A percentile compares a stretch with the other conserved stretches of the same genome.
Conservation (phyloP, 495 filamentous ascomycete genomes). For the Aspergillus cristatus region DNA sequence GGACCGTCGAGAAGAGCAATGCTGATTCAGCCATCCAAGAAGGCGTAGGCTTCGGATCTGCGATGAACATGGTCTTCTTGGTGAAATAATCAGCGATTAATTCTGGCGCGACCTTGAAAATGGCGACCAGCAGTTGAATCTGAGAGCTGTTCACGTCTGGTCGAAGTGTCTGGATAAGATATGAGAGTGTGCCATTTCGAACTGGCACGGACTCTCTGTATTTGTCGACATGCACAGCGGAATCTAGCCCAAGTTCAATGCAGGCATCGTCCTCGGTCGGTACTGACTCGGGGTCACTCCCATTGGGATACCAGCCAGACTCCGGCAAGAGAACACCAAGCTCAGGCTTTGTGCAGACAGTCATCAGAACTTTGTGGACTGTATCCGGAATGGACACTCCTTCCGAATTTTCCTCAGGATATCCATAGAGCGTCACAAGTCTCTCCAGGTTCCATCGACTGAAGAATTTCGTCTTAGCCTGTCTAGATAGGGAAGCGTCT, state of each 20-base stretch:
- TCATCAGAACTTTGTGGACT: conserved; percentile 62
- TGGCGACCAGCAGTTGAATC: conserved; percentile 65
- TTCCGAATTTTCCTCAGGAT: conserved; percentile 33
- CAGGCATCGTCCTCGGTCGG: conserved; percentile 33
- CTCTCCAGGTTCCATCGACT: conserved; percentile 58
- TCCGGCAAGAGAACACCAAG: conserved; percentile 61
- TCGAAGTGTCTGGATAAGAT: conserved; percentile 68
- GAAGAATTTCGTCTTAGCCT: conserved; percentile 63
- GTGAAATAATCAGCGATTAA: conserved; percentile 77
- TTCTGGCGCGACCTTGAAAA: conserved; percentile 76
- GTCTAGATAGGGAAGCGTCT: conserved; percentile 58
- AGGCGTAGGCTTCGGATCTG: conserved; percentile 82
- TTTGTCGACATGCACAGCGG: conserved; percentile 54
- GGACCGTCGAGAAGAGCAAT: conserved; percentile 70
- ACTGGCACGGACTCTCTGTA: conserved; percentile 59
- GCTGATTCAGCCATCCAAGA: conserved; percentile 93
- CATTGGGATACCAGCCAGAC: conserved; percentile 65
- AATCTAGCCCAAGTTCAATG: conserved; percentile 63
- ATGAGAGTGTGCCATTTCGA: conserved; percentile 62
- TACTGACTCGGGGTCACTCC: conserved; percentile 45
- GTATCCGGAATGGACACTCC: conserved; percentile 42
- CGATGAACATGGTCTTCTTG: conserved; percentile 67
- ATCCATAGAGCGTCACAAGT: conserved; percentile 64
- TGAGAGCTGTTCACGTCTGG: conserved; percentile 77
- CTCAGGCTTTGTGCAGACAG: conserved; percentile 60